Percentiles rank a stretch among this genome's conserved stretches.
These are phyloP conservation scores for Trichoderma reesei DNA, from an alignment of 495 filamentous ascomycete genomes.

Conservation along the genomic window DNA sequence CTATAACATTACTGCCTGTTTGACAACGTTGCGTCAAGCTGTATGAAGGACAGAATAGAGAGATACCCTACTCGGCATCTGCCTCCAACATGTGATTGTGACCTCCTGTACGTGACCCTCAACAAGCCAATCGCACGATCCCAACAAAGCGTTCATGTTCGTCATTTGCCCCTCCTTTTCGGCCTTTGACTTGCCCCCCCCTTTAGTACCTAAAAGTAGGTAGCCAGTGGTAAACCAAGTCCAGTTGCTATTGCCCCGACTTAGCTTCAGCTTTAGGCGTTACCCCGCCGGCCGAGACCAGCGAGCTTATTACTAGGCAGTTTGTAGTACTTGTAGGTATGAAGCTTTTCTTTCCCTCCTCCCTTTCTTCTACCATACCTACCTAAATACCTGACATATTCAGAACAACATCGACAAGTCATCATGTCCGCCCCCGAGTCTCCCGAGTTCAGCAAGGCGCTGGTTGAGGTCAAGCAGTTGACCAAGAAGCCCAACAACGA, in stretches of 20 bases:
- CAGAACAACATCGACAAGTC: too few species aligned
- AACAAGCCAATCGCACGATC: not conserved
- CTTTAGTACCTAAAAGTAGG: too few species aligned
- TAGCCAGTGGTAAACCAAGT: too few species aligned
- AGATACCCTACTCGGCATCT: too few species aligned
- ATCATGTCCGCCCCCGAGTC: constrained; percentile 40
- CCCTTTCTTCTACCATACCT: not conserved
- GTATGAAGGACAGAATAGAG: too few species aligned
- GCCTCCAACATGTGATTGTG: constrained; percentile 2
- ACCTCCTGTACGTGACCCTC: not conserved
- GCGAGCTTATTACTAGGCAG: not conserved
- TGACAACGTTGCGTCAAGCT: too few species aligned
- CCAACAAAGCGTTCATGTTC: not conserved
- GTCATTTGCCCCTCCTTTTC: constrained; percentile 8
- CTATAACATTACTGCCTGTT: too few species aligned
- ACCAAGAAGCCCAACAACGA: constrained; percentile 48
- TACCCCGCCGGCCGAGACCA: constrained; percentile 3
- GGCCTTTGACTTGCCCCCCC: constrained; percentile 7
- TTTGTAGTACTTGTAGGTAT: too few species aligned
- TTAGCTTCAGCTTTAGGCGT: constrained; percentile 9
- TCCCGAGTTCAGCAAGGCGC: constrained; percentile 49
- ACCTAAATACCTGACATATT: too few species aligned
- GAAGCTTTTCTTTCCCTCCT: not conserved
- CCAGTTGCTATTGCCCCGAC: too few species aligned
- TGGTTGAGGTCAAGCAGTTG: constrained; percentile 55